Percentiles rank a stretch among this genome's conserved stretches.
Conservation (phyloP, 371 early-diverging fungal genomes). For the Chytridiales sp. region DNA sequence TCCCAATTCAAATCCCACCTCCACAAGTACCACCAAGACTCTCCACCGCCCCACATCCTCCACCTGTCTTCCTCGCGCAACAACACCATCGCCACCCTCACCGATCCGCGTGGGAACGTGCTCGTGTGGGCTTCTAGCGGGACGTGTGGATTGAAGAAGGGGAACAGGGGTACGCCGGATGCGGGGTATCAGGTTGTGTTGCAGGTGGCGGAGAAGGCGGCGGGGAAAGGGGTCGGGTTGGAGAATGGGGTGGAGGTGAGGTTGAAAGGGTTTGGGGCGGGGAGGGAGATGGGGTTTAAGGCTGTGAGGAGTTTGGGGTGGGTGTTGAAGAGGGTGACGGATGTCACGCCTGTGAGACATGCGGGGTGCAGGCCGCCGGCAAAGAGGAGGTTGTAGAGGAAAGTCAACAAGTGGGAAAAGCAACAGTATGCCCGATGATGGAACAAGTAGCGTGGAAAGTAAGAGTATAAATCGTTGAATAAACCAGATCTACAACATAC, state of each 20-base stretch:
- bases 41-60: too few species aligned
- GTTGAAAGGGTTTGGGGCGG: slow-evolving; percentile 90
- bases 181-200: slow-evolving; percentile 90
- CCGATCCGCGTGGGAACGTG: slow-evolving; percentile 67
- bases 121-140: slow-evolving; percentile 79
- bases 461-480: too few species aligned
- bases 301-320: slow-evolving; percentile 73
- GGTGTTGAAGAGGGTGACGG: slow-evolving; percentile 75
- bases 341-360: slow-evolving; percentile 89
- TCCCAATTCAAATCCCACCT: too few species aligned
- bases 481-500: too few species aligned
- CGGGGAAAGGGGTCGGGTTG: slow-evolving; percentile 29
- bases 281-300: slow-evolving; percentile 88
- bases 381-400: slow-evolving; percentile 75
- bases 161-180: slow-evolving; percentile 85
- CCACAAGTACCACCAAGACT: too few species aligned
- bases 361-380: slow-evolving; percentile 94
- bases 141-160: slow-evolving; percentile 82
- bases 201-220: slow-evolving; percentile 53
- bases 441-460: too few species aligned
- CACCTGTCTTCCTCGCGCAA: slow-evolving; percentile 81
- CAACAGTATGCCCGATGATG: too few species aligned
- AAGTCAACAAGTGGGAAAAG: background rate
- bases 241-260: slow-evolving; percentile 70
- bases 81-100: slow-evolving; percentile 88